These are phyloP conservation scores for Puccinia hordei DNA, from an alignment of 1,284 basidiomycete species.

Conservation along the genomic window DNA sequence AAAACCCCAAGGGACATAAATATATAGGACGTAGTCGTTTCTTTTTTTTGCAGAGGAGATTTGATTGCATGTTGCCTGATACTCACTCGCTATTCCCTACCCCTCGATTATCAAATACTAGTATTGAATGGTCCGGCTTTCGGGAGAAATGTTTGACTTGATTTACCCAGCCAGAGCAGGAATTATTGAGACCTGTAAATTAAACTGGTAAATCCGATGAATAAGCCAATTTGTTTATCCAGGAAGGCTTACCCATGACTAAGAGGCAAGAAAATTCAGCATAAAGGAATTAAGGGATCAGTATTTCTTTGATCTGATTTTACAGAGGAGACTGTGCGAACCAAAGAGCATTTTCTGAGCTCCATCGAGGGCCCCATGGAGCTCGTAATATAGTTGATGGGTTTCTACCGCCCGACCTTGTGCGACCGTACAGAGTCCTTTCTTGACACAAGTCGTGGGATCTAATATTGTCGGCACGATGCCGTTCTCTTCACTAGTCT, in stretches of 20 bases:
- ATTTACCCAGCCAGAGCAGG: constrained; percentile 56
- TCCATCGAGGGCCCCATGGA: constrained; percentile 55
- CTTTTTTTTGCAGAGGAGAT: not conserved
- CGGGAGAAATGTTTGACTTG: constrained; percentile 59
- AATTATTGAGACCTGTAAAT: constrained; percentile 60
- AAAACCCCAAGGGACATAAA: not conserved
- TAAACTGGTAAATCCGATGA: not conserved
- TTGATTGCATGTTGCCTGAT: not conserved
- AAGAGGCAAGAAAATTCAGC: not conserved
- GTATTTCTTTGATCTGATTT: no score
- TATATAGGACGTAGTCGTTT: no score
- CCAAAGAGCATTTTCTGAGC: constrained; percentile 34
- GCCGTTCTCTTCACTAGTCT: not conserved
- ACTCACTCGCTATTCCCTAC: constrained; percentile 77
- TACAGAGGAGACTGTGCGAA: not conserved
- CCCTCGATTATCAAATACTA: constrained; percentile 86
- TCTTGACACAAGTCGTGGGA: constrained; percentile 25
- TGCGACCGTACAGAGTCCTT: constrained; percentile 32
- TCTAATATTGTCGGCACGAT: constrained; percentile 28
- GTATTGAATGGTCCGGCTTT: constrained; percentile 63
- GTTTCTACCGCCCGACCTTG: constrained; percentile 50
- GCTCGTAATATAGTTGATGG: constrained; percentile 58
- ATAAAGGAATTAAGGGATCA: not conserved
- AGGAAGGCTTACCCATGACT: constrained; percentile 30
- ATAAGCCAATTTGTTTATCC: constrained; percentile 59